Percentiles rank a stretch among this genome's conserved stretches.
Evolutionary conservation across 768 basidiomycete species (phyloP).

Genomic region (Pleurotus djamor): DNA sequence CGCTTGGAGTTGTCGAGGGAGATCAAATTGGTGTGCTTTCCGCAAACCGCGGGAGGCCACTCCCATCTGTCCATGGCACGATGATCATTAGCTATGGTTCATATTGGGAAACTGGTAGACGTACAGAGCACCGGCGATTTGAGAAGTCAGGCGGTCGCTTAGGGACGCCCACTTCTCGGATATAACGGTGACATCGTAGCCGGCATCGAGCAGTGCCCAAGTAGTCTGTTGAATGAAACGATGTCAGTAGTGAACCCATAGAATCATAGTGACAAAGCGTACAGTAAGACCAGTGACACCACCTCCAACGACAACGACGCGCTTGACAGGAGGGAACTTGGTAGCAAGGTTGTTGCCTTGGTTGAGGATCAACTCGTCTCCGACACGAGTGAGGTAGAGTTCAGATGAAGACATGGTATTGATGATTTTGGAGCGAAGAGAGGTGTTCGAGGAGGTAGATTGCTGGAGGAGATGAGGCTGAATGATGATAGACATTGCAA

Average conservation of each 20-base stretch:
- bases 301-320: background rate
- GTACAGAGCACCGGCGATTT: conserved; percentile 24
- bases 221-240: conserved; percentile 12
- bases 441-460: background rate
- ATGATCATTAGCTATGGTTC: background rate
- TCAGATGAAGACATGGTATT: background rate
- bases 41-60: conserved; percentile 36
- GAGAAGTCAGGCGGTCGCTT: conserved; percentile 16
- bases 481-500: no score
- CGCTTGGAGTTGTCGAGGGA: conserved; percentile 28
- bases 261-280: background rate
- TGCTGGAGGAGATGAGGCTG: background rate
- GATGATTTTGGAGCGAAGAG: background rate
- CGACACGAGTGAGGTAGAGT: background rate
- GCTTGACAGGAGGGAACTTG: background rate
- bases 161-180: conserved; percentile 18
- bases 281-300: background rate
- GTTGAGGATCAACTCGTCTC: background rate
- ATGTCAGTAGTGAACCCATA: background rate
- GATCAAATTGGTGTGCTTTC: conserved; percentile 31
- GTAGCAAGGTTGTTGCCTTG: background rate
- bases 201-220: conserved; percentile 29
- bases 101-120: conserved; percentile 1
- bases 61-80: conserved; percentile 25
- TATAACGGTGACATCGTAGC: conserved; percentile 31